These are phyloP conservation scores for Rhizoctonia solani DNA, from an alignment of 1,284 basidiomycete genomes.

Conservation along the genomic window DNA sequence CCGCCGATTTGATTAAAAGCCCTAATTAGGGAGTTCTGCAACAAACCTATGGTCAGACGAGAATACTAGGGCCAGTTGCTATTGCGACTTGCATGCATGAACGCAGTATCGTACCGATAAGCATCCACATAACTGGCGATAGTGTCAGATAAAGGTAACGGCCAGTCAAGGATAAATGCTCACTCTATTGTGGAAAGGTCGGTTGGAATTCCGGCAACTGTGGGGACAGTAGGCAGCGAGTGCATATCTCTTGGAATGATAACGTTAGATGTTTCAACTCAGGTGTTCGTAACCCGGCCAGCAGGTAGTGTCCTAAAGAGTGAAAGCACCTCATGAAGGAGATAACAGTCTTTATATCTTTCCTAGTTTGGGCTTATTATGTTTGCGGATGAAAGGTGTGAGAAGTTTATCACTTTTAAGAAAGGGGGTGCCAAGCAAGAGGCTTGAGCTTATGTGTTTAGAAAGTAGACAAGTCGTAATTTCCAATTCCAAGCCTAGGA, in stretches of 20 bases:
- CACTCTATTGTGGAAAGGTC: slow-evolving; percentile 22
- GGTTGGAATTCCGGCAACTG: not conserved
- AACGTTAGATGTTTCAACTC: not conserved
- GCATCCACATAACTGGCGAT: slow-evolving; percentile 10
- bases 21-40: slow-evolving; percentile 18
- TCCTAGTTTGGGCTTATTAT: slow-evolving; percentile 21
- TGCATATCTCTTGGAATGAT: not conserved
- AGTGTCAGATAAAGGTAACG: not conserved
- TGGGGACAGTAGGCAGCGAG: not conserved
- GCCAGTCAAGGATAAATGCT: not conserved
- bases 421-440: not conserved
- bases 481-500: not conserved
- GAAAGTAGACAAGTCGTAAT: not conserved
- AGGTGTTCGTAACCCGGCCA: not conserved
- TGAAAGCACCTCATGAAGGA: not conserved
- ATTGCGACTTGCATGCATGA: slow-evolving; percentile 18
- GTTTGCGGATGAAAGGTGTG: not conserved
- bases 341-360: slow-evolving; percentile 1
- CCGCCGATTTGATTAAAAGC: slow-evolving; percentile 4
- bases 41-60: not conserved
- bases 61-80: not conserved
- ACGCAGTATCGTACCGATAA: slow-evolving; percentile 8
- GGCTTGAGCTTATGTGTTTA: not conserved
- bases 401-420: not conserved
- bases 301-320: not conserved